Evolutionary conservation across 164 flowering plant species (phyloP).

Genomic region (Annona squamosa): DNA sequence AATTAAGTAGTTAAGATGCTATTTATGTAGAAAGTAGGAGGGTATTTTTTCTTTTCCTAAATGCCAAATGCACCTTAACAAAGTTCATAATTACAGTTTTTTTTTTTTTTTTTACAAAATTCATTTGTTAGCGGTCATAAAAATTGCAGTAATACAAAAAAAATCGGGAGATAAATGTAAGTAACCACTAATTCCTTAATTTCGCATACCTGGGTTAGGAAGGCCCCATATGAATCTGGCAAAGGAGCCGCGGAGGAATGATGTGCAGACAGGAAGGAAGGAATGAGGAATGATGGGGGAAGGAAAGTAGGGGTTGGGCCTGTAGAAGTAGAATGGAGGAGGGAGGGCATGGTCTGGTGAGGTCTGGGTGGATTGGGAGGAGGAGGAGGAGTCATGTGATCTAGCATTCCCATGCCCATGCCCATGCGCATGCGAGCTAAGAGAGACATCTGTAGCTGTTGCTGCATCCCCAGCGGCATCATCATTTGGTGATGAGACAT

Average conservation of each 20-base stretch:
- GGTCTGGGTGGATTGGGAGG: constrained; percentile 12
- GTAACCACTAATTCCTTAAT: background rate
- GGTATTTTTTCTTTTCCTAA: no score
- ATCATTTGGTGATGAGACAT: constrained; percentile 37
- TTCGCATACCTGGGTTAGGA: constrained; percentile 32
- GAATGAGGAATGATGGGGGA: constrained; percentile 27
- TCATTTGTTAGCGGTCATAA: no score
- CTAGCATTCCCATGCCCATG: constrained; percentile 36
- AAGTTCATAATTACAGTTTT: no score
- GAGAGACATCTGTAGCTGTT: constrained; percentile 41
- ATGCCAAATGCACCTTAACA: no score
- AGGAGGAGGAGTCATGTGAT: constrained; percentile 14
- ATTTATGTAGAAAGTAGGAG: no score
- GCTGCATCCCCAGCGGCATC: constrained; percentile 52
- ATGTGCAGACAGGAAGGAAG: constrained; percentile 20
- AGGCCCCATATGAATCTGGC: constrained; percentile 33
- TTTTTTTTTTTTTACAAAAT: no score
- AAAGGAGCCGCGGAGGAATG: constrained; percentile 10
- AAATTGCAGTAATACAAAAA: no score
- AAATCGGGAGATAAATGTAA: no score
- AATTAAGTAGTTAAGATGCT: no score
- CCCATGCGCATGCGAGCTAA: constrained; percentile 48
- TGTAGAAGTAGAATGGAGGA: constrained; percentile 14
- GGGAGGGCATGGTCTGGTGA: constrained; percentile 16
- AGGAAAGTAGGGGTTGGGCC: constrained; percentile 20